Percentiles rank a stretch among this genome's conserved stretches.
Conservation (phyloP, 495 filamentous ascomycete genomes). For the Annulohypoxylon nitens region DNA sequence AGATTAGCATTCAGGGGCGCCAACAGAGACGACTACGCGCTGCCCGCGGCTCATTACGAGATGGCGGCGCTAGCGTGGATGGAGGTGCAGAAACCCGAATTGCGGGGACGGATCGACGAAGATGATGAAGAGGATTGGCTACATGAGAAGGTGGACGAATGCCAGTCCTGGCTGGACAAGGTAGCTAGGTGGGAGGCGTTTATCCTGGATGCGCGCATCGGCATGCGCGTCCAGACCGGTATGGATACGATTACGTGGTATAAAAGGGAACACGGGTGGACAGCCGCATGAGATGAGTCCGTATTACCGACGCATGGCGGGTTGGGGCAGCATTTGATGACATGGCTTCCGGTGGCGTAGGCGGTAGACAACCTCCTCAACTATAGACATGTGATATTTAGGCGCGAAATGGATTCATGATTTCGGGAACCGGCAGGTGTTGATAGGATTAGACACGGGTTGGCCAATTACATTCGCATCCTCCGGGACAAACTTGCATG, state of each 20-base stretch:
- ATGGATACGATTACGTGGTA: conserved; percentile 81
- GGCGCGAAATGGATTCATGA: conserved; percentile 6
- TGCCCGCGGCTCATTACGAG: conserved; percentile 88
- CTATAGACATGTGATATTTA: conserved; percentile 24
- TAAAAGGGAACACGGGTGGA: conserved; percentile 60
- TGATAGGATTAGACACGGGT: not conserved
- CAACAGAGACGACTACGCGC: conserved; percentile 83
- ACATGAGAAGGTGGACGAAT: conserved; percentile 70
- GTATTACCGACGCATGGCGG: not conserved
- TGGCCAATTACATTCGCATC: not conserved
- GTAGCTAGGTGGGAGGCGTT: conserved; percentile 87
- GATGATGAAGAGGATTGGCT: conserved; percentile 59
- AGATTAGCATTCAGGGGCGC: conserved; percentile 77
- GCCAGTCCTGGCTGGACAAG: conserved; percentile 80
- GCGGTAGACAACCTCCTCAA: not conserved
- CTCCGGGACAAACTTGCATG: not conserved
- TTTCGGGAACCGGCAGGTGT: conserved; percentile 3
- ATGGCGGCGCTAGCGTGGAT: conserved; percentile 86
- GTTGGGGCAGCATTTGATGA: conserved; percentile 20
- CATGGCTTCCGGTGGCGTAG: not conserved
- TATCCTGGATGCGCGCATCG: conserved; percentile 87
- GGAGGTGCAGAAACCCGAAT: conserved; percentile 59
- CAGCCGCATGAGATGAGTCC: conserved; percentile 20
- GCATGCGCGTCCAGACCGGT: conserved; percentile 85
- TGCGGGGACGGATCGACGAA: conserved; percentile 32